Base-by-base conservation (phyloP, 371 early-diverging fungal genomes). In the Zopfochytrium polystomum region DNA sequence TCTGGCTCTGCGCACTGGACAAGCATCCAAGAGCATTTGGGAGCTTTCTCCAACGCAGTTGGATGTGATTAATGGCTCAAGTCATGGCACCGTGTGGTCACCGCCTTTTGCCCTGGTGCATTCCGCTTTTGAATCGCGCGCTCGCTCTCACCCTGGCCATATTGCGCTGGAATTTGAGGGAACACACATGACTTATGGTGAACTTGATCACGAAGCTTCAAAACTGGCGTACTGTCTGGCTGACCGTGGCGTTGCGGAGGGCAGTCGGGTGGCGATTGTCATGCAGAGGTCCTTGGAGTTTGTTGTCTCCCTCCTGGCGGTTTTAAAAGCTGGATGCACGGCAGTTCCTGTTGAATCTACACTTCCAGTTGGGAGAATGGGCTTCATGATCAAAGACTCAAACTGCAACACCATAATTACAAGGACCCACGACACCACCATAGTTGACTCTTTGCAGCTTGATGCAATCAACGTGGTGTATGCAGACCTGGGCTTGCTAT, bases 251-350 rank as follows among this genome's bases (percentile, higher is more conserved):
- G 20, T 31, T 38, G 7, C 18, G 20, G 9, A 27, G 13, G 64
- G 62, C 23, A 52, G 35, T 7, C 32, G 18, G 11, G 66, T 72
- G 2, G 61, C 66, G 15, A 30, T 72, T n/a, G 4, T 35, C 11
- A 35, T 54, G 23, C 31, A 54, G 23, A 35, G 67, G 3, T 65
- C 59, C 20, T 29, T 69, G 34, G 62, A 60, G 35, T 46, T 65
- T 46, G 20, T 44, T n/a, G 56, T 66, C 4, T 62, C 63, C n/a
- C n/a, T 72, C n/a, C 47, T 72, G 2, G 73, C 53, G 1, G 52
- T 63, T 26, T 26, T 66, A 20, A 72, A 70, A 44, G 61, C 72
- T 4, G 66, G 72, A 7, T 70, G 53, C 15, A 58, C 62, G 20
- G 59, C 49, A 42, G 68, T 70, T 3, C 63, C 68, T 5, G 42